Base-by-base conservation (phyloP, 1,284 basidiomycete genomes). In the Papiliotrema nemorosa region DNA sequence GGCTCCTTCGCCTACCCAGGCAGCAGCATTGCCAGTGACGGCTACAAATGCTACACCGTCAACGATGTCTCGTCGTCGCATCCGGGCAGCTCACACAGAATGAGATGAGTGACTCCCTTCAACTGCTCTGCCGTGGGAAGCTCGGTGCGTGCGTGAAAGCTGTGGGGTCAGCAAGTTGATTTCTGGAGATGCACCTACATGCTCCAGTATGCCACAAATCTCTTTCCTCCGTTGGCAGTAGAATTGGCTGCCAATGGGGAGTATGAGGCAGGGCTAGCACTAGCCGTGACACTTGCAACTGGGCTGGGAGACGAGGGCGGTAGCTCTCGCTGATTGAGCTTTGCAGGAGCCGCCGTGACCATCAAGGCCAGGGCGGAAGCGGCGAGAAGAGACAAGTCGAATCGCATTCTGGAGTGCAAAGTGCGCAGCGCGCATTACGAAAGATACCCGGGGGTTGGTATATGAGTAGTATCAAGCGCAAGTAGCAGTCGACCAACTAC, bases 161-260 rank as follows among this genome's bases (percentile, higher is more conserved):
- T 58, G 26, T 3, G 29, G 29, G 14, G 18, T 29, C 25, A 26
- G 20, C 20, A 38, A 21, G 12, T 21, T 21, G 26, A n/a, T 21
- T n/a, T 41, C 26, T 16, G 16, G 5, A 22, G 21, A n/a, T 16
- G 1, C 25, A 58, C 61, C 58, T 37, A 63, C 61, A 52, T 54
- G 25, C 54, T 52, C 59, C 59, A 67, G 39, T 67, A 67, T 6
- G 55, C 57, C 2, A 64, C 50, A 46, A 54, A 59, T 14, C 56
- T 44, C 13, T 50, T 52, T n/a, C 45, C 53, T 21, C n/a, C 36
- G n/a, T 27, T 40, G 24, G 22, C 12, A n/a, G 35, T n/a, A 26
- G 34, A 36, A 13, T 13, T 38, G 20, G 44, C 10, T 5, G 31
- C 13, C 9, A 24, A 6, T 7, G 18, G 21, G 40, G 13, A 12